A percentile compares a stretch with the other conserved stretches of the same genome.
Conservation (phyloP, 148 eudicot species). For the Rhododendron ferrugineum region DNA sequence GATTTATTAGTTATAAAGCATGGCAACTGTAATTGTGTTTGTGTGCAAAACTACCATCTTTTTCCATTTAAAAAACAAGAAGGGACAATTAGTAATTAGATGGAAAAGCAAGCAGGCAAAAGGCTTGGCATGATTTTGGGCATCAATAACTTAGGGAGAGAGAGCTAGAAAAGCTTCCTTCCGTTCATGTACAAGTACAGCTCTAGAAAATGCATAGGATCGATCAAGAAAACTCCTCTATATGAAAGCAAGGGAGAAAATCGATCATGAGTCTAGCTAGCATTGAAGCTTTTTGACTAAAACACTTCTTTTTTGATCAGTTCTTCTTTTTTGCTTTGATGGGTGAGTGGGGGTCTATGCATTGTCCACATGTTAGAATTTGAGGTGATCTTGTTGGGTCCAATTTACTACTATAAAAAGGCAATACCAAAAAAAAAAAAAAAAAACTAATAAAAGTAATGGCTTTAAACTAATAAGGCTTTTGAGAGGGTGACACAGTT, state of each 20-base stretch:
- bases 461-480: neutral
- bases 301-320: neutral
- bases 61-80: neutral
- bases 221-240: too few relatives aligned
- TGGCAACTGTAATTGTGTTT: too few relatives aligned
- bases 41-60: neutral
- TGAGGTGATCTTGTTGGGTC: constrained; percentile 1
- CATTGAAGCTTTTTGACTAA: neutral
- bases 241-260: neutral
- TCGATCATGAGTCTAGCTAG: neutral
- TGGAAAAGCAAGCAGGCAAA: neutral
- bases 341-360: constrained; percentile 15
- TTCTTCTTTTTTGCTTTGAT: neutral
- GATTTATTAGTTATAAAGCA: too few relatives aligned
- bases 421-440: neutral
- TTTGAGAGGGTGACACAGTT: neutral
- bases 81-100: neutral
- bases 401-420: neutral
- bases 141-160: neutral
- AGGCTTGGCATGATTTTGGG: neutral
- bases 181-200: neutral
- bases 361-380: neutral
- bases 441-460: neutral
- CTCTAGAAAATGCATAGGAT: neutral
- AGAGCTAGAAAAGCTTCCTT: neutral